These are phyloP conservation scores for Thielaviopsis populi DNA, from an alignment of 2,329 filamentous ascomycete species.

Conservation along the genomic window DNA sequence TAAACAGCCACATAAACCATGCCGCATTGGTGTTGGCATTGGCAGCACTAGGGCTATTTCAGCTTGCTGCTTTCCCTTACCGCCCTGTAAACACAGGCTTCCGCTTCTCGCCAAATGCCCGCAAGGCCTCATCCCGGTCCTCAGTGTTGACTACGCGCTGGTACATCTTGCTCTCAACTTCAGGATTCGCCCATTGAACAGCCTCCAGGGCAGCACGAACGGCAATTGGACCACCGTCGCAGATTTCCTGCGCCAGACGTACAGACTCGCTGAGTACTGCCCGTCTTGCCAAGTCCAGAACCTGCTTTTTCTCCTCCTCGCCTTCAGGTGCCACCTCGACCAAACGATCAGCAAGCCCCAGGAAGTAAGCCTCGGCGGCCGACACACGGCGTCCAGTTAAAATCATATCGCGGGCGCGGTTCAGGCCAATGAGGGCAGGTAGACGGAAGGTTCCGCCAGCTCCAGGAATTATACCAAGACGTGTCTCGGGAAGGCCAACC, in stretches of 20 bases:
- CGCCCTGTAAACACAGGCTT: constrained; percentile 43
- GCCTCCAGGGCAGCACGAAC: constrained; percentile 66
- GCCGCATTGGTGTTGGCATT: neutral
- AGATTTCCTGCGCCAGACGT: constrained; percentile 67
- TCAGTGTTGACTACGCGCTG: constrained; percentile 67
- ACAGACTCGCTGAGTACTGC: constrained; percentile 63
- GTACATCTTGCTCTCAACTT: constrained; percentile 78
- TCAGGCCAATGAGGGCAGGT: constrained; percentile 62
- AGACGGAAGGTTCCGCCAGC: constrained; percentile 86
- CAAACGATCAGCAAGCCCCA: constrained; percentile 79
- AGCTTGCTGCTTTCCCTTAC: constrained; percentile 22
- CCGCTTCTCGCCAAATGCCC: constrained; percentile 58
- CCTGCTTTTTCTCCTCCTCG: constrained; percentile 24
- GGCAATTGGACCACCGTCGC: constrained; percentile 75
- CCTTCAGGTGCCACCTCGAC: constrained; percentile 52
- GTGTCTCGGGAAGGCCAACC: constrained; percentile 79
- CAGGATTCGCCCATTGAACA: constrained; percentile 55
- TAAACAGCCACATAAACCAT: neutral
- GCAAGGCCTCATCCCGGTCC: constrained; percentile 76
- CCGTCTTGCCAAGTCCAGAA: constrained; percentile 45
- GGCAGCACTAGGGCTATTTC: neutral
- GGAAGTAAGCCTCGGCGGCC: constrained; percentile 75
- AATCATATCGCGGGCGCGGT: constrained; percentile 75
- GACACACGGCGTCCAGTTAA: constrained; percentile 76
- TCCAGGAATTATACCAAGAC: constrained; percentile 85